A percentile compares a stretch with the other conserved stretches of the same genome.
Conservation (phyloP, 2,329 filamentous ascomycete genomes). For the Ophiostoma triangulosporum region DNA sequence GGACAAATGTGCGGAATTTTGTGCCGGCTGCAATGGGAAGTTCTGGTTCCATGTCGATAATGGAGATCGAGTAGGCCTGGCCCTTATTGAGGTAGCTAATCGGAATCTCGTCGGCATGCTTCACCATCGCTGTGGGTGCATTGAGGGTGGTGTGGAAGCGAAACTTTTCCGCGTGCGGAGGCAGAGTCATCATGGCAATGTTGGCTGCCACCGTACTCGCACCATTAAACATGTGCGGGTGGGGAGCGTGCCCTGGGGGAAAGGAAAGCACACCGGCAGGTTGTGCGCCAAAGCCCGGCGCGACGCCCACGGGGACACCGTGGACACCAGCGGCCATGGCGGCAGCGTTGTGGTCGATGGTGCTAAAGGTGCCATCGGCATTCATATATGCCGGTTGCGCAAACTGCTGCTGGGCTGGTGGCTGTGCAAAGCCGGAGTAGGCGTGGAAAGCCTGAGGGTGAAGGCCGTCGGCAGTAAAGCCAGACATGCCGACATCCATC, state of each 20-base stretch:
- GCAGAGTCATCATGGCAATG: conserved; percentile 34
- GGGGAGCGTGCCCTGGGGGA: conserved; percentile 6
- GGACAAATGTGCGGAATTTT: conserved; percentile 77
- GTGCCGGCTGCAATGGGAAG: conserved; percentile 45
- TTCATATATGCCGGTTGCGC: conserved; percentile 71
- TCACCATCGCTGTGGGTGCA: conserved; percentile 93
- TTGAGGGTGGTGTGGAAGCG: conserved; percentile 83
- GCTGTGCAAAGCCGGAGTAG: conserved; percentile 58
- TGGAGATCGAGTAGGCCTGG: conserved; percentile 77
- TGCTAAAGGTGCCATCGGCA: conserved; percentile 64
- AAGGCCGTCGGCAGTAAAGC: conserved; percentile 44
- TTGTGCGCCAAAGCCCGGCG: conserved; percentile 2
- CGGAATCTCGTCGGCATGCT: conserved; percentile 76
- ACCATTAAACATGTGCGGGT: conserved; percentile 4
- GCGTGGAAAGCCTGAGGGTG: conserved; percentile 39
- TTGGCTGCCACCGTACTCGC: conserved; percentile 1
- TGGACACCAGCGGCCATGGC: conserved; percentile 58
- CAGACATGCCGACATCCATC: conserved; percentile 47
- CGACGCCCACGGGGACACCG: conserved; percentile 27
- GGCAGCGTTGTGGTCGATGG: background rate
- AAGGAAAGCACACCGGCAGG: conserved; percentile 4
- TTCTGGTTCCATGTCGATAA: conserved; percentile 61
- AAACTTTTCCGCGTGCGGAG: conserved; percentile 55
- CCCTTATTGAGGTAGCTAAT: conserved; percentile 98
- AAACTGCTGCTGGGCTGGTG: conserved; percentile 45